Evolutionary conservation across 2,329 filamentous ascomycete genomes (phyloP), one percentile per base, ranked within the genome.

Genomic region (Neonectria coccinea): DNA sequence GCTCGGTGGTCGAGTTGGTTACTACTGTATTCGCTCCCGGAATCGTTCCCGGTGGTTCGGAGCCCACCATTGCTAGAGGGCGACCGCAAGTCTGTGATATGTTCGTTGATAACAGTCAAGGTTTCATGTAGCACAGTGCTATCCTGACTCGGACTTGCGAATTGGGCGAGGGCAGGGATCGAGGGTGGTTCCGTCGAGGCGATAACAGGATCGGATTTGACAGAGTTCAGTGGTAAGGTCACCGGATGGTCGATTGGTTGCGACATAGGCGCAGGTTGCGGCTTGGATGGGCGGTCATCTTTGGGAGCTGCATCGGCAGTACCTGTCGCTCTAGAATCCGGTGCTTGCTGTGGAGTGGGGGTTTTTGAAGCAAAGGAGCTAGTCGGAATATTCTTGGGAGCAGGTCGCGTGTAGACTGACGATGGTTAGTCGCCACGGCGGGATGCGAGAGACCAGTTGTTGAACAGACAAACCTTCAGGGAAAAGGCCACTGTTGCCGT

Each of bases 41-140:
- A 97, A 77, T 97, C 93, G 67, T 89, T 93, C 47, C 84, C 80
- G 56, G 81, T 79, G 59, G 84, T 74, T 69, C 87, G 82, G 67
- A 90, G 73, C 36, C 77, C 79, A 27, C 87, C 86, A 65, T 82
- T 85, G 65, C 79, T 83, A 5, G 83, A 81, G 7, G 86, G 81
- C 18, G 85, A 86, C 66, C 86, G 83, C 68, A 98, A 87, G 77
- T 97, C 92, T 45, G 93, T 97, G 72, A 98, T 97, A 76, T 97
- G 95, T 79, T 98, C 95, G 77, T 98, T 91, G 73, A 98, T 98
- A 63, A 98, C 95, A 74, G 94, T 97, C 56, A 98, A 82, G 0
- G 95, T 97, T 78, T 98, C 94, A 76, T 94, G 94, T 83, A 98
- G 91, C 54, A 97, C 94, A 11, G 92, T 91, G 75, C 81, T 86